phyloP scores from a whole-genome alignment of 139 green algal species.

The Dunaliella sp. region DNA sequence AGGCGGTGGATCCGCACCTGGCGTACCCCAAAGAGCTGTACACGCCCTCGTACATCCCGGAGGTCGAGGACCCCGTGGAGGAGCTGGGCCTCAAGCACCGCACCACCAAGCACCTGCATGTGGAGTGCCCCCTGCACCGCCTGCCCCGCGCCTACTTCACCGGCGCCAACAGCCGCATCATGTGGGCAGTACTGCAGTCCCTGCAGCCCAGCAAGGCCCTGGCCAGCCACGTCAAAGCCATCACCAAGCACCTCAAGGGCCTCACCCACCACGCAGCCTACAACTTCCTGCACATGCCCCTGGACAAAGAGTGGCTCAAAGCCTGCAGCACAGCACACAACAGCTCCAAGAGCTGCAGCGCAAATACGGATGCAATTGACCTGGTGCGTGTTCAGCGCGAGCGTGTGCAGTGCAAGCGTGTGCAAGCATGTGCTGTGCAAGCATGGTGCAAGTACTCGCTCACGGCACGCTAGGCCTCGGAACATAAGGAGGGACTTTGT shows the following conservation, averaged over 20 bases:
- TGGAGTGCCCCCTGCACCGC: constrained; percentile 15
- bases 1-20: not conserved
- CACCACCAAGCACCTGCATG: not conserved
- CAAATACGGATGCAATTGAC: constrained; percentile 31
- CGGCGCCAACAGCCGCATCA: constrained; percentile 14
- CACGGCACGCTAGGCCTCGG: not conserved
- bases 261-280: not conserved
- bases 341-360: constrained; percentile 43
- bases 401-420: not conserved
- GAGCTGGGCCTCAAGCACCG: constrained; percentile 1
- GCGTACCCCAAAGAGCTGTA: not conserved
- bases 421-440: not conserved
- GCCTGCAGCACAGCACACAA: constrained; percentile 34
- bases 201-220: constrained; percentile 22
- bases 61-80: constrained; percentile 11
- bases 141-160: not conserved
- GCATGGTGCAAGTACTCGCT: not conserved
- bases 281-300: constrained; percentile 43
- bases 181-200: constrained; percentile 29
- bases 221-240: not conserved
- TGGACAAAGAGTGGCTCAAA: constrained; percentile 39
- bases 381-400: not conserved
- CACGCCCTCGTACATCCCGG: constrained; percentile 5
- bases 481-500: too few relatives aligned
- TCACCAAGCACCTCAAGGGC: not conserved